Evolutionary conservation across 2,329 filamentous ascomycete genomes (phyloP), one percentile per base, ranked within the genome.

Genomic region (Claviceps fusiformis): DNA sequence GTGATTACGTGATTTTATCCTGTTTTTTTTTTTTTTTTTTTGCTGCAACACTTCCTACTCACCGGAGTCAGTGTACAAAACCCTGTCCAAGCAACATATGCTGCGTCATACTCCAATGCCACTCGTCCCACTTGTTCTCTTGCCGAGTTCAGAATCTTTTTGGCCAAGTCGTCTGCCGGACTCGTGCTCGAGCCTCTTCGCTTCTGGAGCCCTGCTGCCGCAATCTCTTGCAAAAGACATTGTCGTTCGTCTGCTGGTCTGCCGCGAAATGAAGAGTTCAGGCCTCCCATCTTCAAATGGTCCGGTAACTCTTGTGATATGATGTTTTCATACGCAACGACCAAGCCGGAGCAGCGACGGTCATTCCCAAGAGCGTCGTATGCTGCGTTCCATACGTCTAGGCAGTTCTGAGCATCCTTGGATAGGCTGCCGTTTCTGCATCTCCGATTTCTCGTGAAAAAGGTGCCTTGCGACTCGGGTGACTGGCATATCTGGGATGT

Each of bases 21-120:
- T 46, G 5, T 46, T 24, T 31, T 29, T 29, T 31, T 41, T 45
- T 17, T 24, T 43, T 29, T 5, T 11, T 24, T 31, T 43, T 53
- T 35, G 27, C 8, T 13, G 44, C 1, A 43, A 9, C 8, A 10
- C 9, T 29, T 7, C 13, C 5, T 33, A 55, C 64, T 37, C 63
- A 71, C 69, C 53, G 69, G 69, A 31, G 69, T 71, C 54, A 71
- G 55, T 24, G 66, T 68, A 57, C 67, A 70, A 33, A 71, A 61
- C 13, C 69, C 69, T 4, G 67, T 62, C 68, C 68, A 71, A 29
- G 68, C 67, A 4, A 70, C 57, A 9, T 64, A 63, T 7, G 66
- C 61, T 4, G 64, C 63, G 5, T 64, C 61, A 47, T 69, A 65
- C 1, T 59, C 58, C 4, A 61, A 54, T 48, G 65, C 55, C 11